Conservation (phyloP, 257 asterid genomes). For the Penstemon eatonii region DNA sequence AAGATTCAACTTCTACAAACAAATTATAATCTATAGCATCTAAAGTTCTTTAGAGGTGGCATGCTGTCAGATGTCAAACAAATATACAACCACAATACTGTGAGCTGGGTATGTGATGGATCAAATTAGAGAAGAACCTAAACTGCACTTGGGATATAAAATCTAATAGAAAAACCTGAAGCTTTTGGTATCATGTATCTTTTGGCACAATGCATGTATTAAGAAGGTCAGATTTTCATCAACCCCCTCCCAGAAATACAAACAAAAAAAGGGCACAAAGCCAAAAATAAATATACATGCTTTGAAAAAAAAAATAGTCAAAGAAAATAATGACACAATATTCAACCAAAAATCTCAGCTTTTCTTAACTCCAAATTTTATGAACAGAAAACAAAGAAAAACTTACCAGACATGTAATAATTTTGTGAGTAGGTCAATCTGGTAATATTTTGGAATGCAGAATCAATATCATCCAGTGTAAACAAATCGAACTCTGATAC, state of each 20-base stretch:
- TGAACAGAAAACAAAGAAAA: conserved; percentile 23
- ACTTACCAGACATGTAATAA: conserved; percentile 81
- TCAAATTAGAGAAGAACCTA: conserved; percentile 20
- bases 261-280: not conserved
- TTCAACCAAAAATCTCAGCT: conserved; percentile 5
- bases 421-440: conserved; percentile 94
- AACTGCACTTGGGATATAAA: conserved; percentile 18
- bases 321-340: not conserved
- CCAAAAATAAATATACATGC: not conserved
- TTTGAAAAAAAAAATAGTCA: not conserved
- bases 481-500: conserved; percentile 91
- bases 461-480: conserved; percentile 91
- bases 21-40: conserved; percentile 19
- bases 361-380: conserved; percentile 6
- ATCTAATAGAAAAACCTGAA: conserved; percentile 16
- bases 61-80: conserved; percentile 14
- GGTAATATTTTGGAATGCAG: conserved; percentile 78
- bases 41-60: conserved; percentile 3
- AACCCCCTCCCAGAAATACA: not conserved
- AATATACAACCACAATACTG: conserved; percentile 12
- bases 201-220: conserved; percentile 5
- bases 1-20: conserved; percentile 25
- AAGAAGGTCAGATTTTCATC: conserved; percentile 1
- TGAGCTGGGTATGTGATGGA: conserved; percentile 17
- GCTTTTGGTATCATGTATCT: conserved; percentile 20